Evolutionary conservation across 805 yeast species (phyloP).

Genomic region (Candida piceae): DNA sequence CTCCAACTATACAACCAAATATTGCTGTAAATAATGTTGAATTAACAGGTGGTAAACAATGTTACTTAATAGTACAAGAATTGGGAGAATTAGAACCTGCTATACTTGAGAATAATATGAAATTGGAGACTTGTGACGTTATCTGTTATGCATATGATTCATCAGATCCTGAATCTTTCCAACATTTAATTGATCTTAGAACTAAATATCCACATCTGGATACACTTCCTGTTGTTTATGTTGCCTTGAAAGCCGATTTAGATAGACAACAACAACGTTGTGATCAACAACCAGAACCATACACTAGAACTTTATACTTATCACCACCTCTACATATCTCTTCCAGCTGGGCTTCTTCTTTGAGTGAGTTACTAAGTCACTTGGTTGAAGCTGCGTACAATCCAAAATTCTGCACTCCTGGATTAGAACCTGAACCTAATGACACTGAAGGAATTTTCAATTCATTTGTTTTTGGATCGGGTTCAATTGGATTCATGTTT

Average conservation of each 20-base stretch:
- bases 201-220: slow-evolving; percentile 52
- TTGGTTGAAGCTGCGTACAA: slow-evolving; percentile 81
- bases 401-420: slow-evolving; percentile 78
- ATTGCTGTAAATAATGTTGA: slow-evolving; percentile 91
- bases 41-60: slow-evolving; percentile 90
- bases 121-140: slow-evolving; percentile 85
- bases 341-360: slow-evolving; percentile 81
- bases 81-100: slow-evolving; percentile 84
- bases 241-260: slow-evolving; percentile 90
- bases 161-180: slow-evolving; percentile 92
- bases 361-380: slow-evolving; percentile 80
- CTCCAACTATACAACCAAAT: slow-evolving; percentile 78
- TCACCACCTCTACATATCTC: slow-evolving; percentile 89
- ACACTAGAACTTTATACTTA: slow-evolving; percentile 58
- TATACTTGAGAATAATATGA: slow-evolving; percentile 60
- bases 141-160: slow-evolving; percentile 89
- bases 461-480: slow-evolving; percentile 58
- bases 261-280: slow-evolving; percentile 94
- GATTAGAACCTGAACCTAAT: slow-evolving; percentile 57
- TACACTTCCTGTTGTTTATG: slow-evolving; percentile 76
- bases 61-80: slow-evolving; percentile 86
- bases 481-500: slow-evolving; percentile 64
- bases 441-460: slow-evolving; percentile 41
- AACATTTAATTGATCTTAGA: slow-evolving; percentile 69
- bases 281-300: slow-evolving; percentile 81